Percentiles rank a stretch among this genome's conserved stretches.
Evolutionary conservation across 75 land plant genomes (phyloP).

Genomic region (Pseudotsuga menziesii): DNA sequence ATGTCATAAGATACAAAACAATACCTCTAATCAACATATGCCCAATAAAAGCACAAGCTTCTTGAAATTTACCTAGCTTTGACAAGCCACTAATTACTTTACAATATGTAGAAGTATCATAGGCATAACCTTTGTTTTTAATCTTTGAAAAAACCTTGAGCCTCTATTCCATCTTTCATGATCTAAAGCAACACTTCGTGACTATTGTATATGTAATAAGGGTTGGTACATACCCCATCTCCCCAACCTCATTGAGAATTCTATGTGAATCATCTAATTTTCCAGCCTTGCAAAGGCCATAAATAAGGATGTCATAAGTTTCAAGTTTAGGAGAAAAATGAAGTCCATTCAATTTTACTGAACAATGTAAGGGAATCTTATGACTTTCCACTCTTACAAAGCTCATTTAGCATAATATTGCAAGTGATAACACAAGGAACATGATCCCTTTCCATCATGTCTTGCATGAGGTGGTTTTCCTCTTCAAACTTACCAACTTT

Average conservation of each 20-base stretch:
- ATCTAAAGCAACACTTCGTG: slow-evolving; percentile 49
- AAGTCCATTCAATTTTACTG: slow-evolving; percentile 24
- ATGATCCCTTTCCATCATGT: slow-evolving; percentile 20
- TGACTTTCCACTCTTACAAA: slow-evolving; percentile 45
- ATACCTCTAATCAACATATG: slow-evolving; percentile 26
- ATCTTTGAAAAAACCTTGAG: slow-evolving; percentile 36
- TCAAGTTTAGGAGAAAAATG: slow-evolving; percentile 27
- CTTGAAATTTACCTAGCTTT: slow-evolving; percentile 29
- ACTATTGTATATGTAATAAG: slow-evolving; percentile 51
- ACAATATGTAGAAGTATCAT: slow-evolving; percentile 48
- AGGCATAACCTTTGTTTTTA: slow-evolving; percentile 37
- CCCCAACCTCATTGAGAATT: slow-evolving; percentile 32
- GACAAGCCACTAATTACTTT: slow-evolving; percentile 39
- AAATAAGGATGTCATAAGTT: slow-evolving; percentile 54
- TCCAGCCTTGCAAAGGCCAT: slow-evolving; percentile 50
- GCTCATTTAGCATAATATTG: slow-evolving; percentile 47
- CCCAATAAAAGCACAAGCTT: slow-evolving; percentile 32
- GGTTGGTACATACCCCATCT: slow-evolving; percentile 30
- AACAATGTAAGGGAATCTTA: slow-evolving; percentile 43
- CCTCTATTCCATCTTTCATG: slow-evolving; percentile 29
- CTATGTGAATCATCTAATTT: slow-evolving; percentile 22
- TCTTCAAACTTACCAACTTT: slow-evolving; percentile 35
- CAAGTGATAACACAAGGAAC: slow-evolving; percentile 26
- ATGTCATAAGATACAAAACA: slow-evolving; percentile 50
- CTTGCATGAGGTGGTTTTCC: slow-evolving; percentile 26